These are phyloP conservation scores for Lumnitzera littorea DNA, from an alignment of 345 rosid species.

Conservation along the genomic window DNA sequence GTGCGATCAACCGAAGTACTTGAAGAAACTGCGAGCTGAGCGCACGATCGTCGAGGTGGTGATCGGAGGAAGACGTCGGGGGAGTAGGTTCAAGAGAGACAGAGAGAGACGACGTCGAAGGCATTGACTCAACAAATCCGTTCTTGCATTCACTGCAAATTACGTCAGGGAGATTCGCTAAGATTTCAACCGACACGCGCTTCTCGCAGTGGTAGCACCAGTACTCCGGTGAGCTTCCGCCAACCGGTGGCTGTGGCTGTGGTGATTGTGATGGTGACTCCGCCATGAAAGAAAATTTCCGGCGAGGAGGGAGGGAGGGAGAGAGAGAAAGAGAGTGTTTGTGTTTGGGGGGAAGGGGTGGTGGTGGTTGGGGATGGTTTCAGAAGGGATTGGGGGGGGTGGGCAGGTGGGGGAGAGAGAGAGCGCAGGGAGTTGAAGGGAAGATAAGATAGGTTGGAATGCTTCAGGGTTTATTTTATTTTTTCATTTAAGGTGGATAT, in stretches of 20 bases:
- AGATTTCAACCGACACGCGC: constrained; percentile 50
- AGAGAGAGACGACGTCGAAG: constrained; percentile 19
- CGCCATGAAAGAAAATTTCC: constrained; percentile 28
- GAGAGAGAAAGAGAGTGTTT: constrained; percentile 2
- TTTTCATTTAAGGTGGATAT: no score
- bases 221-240: constrained; percentile 19
- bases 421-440: no score
- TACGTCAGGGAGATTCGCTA: constrained; percentile 29
- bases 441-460: no score
- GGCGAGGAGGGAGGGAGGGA: constrained; percentile 3
- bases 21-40: constrained; percentile 58
- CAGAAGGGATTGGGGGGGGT: no score
- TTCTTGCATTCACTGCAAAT: constrained; percentile 64
- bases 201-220: constrained; percentile 80
- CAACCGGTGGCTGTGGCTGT: constrained; percentile 6
- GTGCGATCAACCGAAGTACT: constrained; percentile 51
- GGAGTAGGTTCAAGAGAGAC: neutral
- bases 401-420: no score
- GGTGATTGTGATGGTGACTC: constrained; percentile 27
- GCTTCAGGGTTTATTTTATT: no score
- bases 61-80: constrained; percentile 28
- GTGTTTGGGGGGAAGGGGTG: no score
- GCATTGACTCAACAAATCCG: constrained; percentile 64
- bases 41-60: constrained; percentile 45
- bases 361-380: no score